Evolutionary conservation across 129 eudicot species (phyloP), one percentile per base, ranked within the genome.

Genomic region (Ambrosia artemisiifolia): DNA sequence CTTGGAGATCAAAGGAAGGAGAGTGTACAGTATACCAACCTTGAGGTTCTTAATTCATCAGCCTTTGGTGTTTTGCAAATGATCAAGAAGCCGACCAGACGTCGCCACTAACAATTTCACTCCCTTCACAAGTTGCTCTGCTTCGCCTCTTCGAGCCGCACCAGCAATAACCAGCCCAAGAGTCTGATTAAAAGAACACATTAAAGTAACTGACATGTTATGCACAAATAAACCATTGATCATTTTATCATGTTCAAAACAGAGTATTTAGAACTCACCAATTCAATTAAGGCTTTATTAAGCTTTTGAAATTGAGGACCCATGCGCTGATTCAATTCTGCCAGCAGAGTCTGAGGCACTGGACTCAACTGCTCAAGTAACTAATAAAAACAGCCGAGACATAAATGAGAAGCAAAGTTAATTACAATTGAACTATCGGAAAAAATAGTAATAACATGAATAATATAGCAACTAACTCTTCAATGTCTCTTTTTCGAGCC

Each of bases 231-330:
- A 17, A 13, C 69, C 69, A 67, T 12, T 34, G 14, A 5, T 46
- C 14, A 47, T 28, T 57, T 67, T 67, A 67, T 30, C 40, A 68
- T 48, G 46, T 68, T 49, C 10, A 34, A 17, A 68, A 49, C 48
- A 49, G 48, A 3, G 12, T 19, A 53, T 10, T 55, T 24, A 44
- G 30, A 74, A 83, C 89, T 73, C 75, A 88, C 97, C 84, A 91
- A 56, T 73, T 94, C 96, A 67, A 90, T 88, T 62, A 94, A 84
- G 53, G 96, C 76, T 72, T 88, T 94, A 57, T 94, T 94, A 40
- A 94, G 90, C 84, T 90, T 94, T 59, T 75, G 86, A 75, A 85
- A 94, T 66, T 88, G 93, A 50, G 99, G 99, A 72, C 89, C 97
- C 99, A 94, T 90, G 18, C 86, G 86, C 55, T 77, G 81, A 76